A percentile compares a stretch with the other conserved stretches of the same genome.
phyloP scores from a whole-genome alignment of 2,329 filamentous ascomycete species.

The Rhinocladiella similis region DNA sequence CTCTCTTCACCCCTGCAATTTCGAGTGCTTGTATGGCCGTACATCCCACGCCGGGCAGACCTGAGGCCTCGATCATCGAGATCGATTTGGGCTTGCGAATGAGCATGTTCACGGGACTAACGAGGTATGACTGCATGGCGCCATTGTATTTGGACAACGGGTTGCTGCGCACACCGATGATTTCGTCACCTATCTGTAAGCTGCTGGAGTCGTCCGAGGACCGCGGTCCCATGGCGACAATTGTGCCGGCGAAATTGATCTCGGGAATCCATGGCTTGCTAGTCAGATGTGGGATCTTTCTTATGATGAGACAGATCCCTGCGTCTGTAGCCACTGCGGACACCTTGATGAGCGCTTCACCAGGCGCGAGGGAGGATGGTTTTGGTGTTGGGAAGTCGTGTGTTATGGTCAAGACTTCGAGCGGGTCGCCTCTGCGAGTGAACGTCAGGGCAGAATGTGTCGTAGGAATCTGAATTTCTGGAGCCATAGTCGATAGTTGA shows the following conservation, averaged over 20 bases:
- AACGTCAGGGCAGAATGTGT: slow-evolving; percentile 13
- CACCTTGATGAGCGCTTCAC: slow-evolving; percentile 16
- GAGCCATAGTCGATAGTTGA: neutral
- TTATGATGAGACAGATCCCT: neutral
- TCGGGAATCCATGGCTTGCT: slow-evolving; percentile 14
- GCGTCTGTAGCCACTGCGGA: slow-evolving; percentile 8
- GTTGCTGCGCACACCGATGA: slow-evolving; percentile 9
- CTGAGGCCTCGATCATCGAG: slow-evolving; percentile 5
- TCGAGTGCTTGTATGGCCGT: slow-evolving; percentile 3
- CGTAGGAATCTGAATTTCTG: neutral
- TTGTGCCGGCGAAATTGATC: slow-evolving; percentile 12
- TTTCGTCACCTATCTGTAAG: slow-evolving; percentile 1
- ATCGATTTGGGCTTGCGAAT: neutral
- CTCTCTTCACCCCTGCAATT: neutral
- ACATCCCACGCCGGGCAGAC: slow-evolving; percentile 1
- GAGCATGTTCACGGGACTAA: neutral
- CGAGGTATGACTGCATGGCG: slow-evolving; percentile 10
- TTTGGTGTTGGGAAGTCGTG: slow-evolving; percentile 6
- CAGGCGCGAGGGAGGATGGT: neutral
- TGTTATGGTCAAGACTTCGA: slow-evolving; percentile 12
- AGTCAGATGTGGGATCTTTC: slow-evolving; percentile 8
- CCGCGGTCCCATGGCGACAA: slow-evolving; percentile 1
- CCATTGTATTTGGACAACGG: slow-evolving; percentile 5
- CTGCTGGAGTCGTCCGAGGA: neutral
- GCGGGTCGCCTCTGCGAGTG: slow-evolving; percentile 4